Evolutionary conservation across 257 asterid species (phyloP), one percentile per base, ranked within the genome.

Genomic region (Eustoma russellianum): DNA sequence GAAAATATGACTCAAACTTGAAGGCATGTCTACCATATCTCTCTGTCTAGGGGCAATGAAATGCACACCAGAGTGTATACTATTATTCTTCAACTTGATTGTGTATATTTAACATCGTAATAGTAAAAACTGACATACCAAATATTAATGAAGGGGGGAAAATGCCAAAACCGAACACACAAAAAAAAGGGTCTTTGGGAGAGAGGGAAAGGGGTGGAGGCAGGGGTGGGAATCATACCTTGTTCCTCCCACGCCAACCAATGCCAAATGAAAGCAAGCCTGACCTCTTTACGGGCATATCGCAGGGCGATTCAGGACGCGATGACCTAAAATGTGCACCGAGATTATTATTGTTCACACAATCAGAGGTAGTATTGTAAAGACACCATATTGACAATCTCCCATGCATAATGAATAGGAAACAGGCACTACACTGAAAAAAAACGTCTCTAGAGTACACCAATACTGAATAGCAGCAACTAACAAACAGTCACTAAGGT

Each of bases 211-310:
- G 30, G 2, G 30, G n/a, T 24, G 30, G 1, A n/a, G 30, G 2
- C 3, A 4, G 30, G 30, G 30, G 30, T 2, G 30, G 30, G 30
- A 45, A n/a, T 8, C 70, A 47, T 78, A 72, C 95, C 91, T 82
- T 85, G 80, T 72, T 79, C 59, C 76, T 68, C 33, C 84, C 96
- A 56, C 93, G 78, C 97, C 97, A 85, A 53, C 91, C 91, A 6
- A 88, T 78, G 53, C 90, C 79, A 35, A 88, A 88, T 0, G 95
- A 71, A 60, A 88, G 91, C 33, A 88, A 53, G 41, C 93, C 80
- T 8, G 73, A 33, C 64, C 59, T 80, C 71, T 71, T 79, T 15
- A 46, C 18, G 5, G 83, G 72, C 44, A 35, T 59, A 15, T 67
- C 75, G 49, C 19, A 66, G 28, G 77, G 65, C 54, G 82, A 77